Percentiles rank a stretch among this genome's conserved stretches.
These are phyloP conservation scores for Pichia nakasei DNA, from an alignment of 805 yeast species.

Conservation along the genomic window DNA sequence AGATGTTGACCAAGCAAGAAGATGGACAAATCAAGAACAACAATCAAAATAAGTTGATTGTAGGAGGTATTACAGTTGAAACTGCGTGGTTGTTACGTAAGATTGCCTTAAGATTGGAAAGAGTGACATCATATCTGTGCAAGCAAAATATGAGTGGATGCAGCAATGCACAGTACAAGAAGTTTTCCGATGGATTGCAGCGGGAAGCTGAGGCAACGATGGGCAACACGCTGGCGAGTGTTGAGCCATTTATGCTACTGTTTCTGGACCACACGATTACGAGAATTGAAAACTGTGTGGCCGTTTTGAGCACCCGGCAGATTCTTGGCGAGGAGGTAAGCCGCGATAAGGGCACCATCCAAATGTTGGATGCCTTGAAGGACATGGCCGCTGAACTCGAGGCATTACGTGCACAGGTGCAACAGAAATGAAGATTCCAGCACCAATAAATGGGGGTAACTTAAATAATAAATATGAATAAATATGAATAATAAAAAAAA, in stretches of 20 bases:
- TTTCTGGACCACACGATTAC: conserved; percentile 59
- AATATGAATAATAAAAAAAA: no score
- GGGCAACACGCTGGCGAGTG: conserved; percentile 8
- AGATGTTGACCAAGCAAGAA: conserved; percentile 21
- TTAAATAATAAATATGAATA: neutral
- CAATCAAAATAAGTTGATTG: conserved; percentile 18
- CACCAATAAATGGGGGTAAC: neutral
- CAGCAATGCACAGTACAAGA: conserved; percentile 11
- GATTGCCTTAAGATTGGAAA: conserved; percentile 49
- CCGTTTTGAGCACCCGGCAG: conserved; percentile 33
- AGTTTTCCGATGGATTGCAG: conserved; percentile 13
- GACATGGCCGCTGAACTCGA: conserved; percentile 7
- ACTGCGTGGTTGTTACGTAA: conserved; percentile 36
- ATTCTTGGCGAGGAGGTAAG: conserved; percentile 2
- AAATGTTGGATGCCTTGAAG: conserved; percentile 4
- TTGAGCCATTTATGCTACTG: conserved; percentile 39
- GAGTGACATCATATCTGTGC: conserved; percentile 38
- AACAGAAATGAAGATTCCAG: neutral
- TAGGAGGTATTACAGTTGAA: conserved; percentile 24
- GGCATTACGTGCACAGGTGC: neutral
- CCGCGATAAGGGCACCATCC: neutral
- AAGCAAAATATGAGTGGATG: conserved; percentile 29
- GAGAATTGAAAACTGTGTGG: conserved; percentile 55
- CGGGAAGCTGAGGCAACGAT: conserved; percentile 13
- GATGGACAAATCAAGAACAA: conserved; percentile 25